These are phyloP conservation scores for Pichia eremophila DNA, from an alignment of 805 yeast species.

Conservation along the genomic window DNA sequence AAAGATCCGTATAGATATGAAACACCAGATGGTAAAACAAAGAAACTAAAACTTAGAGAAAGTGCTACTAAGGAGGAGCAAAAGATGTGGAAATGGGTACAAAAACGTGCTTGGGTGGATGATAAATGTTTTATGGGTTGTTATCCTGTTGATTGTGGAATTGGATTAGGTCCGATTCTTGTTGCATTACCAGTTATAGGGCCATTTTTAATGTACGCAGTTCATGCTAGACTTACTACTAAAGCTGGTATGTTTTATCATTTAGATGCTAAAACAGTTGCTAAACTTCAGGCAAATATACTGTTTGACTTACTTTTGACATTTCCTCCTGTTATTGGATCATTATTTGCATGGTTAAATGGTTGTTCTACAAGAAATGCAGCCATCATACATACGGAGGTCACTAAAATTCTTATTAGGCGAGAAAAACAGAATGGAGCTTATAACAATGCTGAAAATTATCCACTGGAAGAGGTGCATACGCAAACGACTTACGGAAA, in stretches of 20 bases:
- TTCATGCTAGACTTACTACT: constrained; percentile 60
- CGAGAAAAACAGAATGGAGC: constrained; percentile 9
- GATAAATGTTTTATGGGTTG: constrained; percentile 80
- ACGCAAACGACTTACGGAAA: neutral
- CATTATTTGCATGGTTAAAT: constrained; percentile 69
- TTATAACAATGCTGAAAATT: neutral
- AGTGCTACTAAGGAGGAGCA: constrained; percentile 50
- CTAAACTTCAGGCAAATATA: constrained; percentile 71
- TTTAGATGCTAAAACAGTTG: constrained; percentile 48
- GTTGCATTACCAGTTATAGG: constrained; percentile 72
- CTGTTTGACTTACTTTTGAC: constrained; percentile 64
- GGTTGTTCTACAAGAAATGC: constrained; percentile 88
- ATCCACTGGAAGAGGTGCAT: neutral
- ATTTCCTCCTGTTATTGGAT: constrained; percentile 74
- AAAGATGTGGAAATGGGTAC: constrained; percentile 64
- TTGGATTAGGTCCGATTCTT: constrained; percentile 70
- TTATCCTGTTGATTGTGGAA: constrained; percentile 61
- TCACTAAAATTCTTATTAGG: constrained; percentile 12
- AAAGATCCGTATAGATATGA: constrained; percentile 58
- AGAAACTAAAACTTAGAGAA: constrained; percentile 51
- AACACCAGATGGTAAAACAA: constrained; percentile 40
- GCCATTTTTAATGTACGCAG: constrained; percentile 67
- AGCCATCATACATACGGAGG: constrained; percentile 52
- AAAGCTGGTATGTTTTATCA: constrained; percentile 49
- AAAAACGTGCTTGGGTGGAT: constrained; percentile 75